These are phyloP conservation scores for Erodium trifolium DNA, from an alignment of 441 rosid species.

Conservation along the genomic window DNA sequence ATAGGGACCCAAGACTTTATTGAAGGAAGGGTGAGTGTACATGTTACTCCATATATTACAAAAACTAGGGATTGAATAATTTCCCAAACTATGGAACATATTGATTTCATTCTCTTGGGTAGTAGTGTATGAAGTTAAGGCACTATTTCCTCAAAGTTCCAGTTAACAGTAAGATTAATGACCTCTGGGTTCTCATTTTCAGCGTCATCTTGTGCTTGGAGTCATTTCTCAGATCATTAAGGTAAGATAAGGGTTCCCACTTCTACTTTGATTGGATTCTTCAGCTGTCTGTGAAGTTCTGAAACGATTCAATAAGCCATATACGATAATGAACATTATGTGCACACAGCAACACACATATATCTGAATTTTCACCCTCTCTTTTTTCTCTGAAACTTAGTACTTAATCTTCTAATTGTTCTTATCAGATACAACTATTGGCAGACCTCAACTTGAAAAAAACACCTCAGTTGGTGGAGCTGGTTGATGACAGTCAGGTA, in stretches of 20 bases:
- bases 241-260: constrained; percentile 48
- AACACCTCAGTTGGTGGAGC: constrained; percentile 87
- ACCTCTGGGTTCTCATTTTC: constrained; percentile 27
- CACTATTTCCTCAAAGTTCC: constrained; percentile 3
- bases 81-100: not conserved
- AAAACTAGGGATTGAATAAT: not conserved
- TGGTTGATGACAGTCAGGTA: constrained; percentile 82
- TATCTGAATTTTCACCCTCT: constrained; percentile 9
- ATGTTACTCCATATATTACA: constrained; percentile 12
- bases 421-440: constrained; percentile 74
- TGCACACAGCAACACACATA: constrained; percentile 6
- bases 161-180: constrained; percentile 12
- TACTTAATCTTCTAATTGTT: constrained; percentile 3
- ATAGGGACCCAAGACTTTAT: constrained; percentile 89
- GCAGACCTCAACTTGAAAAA: constrained; percentile 94
- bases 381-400: constrained; percentile 22
- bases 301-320: not conserved
- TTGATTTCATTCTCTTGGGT: not conserved
- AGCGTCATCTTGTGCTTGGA: constrained; percentile 97
- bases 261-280: constrained; percentile 6
- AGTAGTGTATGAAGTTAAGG: constrained; percentile 9
- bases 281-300: not conserved
- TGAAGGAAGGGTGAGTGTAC: constrained; percentile 79
- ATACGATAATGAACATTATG: not conserved
- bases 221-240: constrained; percentile 93